Evolutionary conservation across 2,329 filamentous ascomycete genomes (phyloP).

Genomic region (Nectriaceae sp.): DNA sequence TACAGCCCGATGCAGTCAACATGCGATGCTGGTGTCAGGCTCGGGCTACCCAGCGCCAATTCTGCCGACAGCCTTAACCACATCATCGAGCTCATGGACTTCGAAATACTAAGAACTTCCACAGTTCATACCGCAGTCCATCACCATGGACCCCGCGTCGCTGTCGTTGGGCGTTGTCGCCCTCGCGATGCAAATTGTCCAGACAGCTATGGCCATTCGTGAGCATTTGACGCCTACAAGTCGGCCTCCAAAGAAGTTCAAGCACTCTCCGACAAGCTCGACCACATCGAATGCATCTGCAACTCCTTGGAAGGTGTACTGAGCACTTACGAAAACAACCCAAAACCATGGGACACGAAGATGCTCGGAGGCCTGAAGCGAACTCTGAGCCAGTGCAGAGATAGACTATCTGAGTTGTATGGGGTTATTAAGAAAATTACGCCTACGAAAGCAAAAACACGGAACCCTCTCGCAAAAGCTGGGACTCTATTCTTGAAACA

Average conservation of each 20-base stretch:
- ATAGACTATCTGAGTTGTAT: background rate
- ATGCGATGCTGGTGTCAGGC: too few relatives aligned
- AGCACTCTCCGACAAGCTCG: background rate
- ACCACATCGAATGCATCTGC: slow-evolving; percentile 3
- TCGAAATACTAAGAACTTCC: too few relatives aligned
- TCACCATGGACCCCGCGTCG: slow-evolving; percentile 15
- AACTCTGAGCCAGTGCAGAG: background rate
- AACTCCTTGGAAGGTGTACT: background rate
- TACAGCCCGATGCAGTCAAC: too few relatives aligned
- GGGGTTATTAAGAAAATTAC: background rate
- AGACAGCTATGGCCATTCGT: background rate
- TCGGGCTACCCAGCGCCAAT: too few relatives aligned
- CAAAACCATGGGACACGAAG: background rate
- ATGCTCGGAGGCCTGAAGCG: slow-evolving; percentile 1
- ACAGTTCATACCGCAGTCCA: too few relatives aligned
- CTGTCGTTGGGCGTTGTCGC: slow-evolving; percentile 11
- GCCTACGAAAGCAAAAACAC: background rate
- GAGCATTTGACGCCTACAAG: slow-evolving; percentile 5
- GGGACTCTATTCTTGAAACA: slow-evolving; percentile 4
- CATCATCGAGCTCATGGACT: too few relatives aligned
- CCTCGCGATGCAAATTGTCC: slow-evolving; percentile 6
- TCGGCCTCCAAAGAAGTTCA: slow-evolving; percentile 9
- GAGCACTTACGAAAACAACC: accelerated
- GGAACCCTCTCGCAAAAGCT: background rate
- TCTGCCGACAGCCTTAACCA: too few relatives aligned